Evolutionary conservation across 345 rosid genomes (phyloP), one percentile per base, ranked within the genome.

Genomic region (Hirschfeldia incana): DNA sequence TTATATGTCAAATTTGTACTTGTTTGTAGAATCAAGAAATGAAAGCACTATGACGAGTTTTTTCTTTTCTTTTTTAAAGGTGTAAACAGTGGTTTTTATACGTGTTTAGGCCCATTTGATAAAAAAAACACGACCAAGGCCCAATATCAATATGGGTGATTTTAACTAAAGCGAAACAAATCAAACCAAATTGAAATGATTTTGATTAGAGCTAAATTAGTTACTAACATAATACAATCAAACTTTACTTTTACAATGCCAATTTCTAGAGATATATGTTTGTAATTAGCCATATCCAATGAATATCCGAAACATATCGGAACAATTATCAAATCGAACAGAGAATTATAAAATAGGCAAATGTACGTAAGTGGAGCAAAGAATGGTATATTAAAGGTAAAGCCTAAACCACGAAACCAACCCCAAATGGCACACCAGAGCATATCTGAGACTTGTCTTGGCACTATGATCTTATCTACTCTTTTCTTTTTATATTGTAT

Each of bases 381-480:
- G 9, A 65, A 10, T 66, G 15, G 6, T 65, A 65, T 37, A 64
- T 32, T 76, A 76, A 62, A 49, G 37, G 64, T 11, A 69, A 77
- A 77, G 64, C 75, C 29, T 62, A 77, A 69, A 62, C 70, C 75
- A 66, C 78, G 42, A 75, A 75, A 75, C 78, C 72, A 75, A 75
- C 72, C 72, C 65, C 58, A 29, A 58, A 58, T 16, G 67, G 33
- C 33, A 75, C 73, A 75, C 46, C 26, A 68, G 29, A 27, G 71
- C 51, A 68, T 49, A 77, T 62, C 75, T 62, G 26, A 77, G 65
- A 69, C 63, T 33, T 69, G 69, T 76, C 69, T 46, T 1, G 51
- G 13, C 80, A 69, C 69, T 21, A 21, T 21, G 8, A 64, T 64
- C 81, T 64, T 77, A 71, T 70, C 66, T 36, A 26, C 13, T 6